Conservation (phyloP, 176 grass and related monocot genomes). For the Thalia dealbata region DNA sequence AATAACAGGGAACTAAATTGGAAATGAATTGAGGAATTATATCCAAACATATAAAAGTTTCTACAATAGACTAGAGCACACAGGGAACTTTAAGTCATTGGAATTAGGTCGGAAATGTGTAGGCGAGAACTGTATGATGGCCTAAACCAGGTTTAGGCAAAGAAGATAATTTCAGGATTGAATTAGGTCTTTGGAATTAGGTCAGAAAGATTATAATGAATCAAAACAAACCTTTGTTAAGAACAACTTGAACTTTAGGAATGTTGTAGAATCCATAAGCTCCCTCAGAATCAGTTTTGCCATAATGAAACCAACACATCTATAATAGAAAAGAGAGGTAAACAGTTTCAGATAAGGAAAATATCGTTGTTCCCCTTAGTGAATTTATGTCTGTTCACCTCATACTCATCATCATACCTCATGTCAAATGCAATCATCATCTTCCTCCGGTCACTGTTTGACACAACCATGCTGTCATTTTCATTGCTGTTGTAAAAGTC, state of each 20-base stretch:
- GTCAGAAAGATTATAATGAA: too few relatives aligned
- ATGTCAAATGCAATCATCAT: constrained; percentile 98
- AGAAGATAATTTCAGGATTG: neutral
- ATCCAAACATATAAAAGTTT: neutral
- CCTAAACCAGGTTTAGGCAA: neutral
- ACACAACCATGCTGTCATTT: constrained; percentile 31
- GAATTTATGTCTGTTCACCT: neutral
- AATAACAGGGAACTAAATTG: neutral
- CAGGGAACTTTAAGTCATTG: too few relatives aligned
- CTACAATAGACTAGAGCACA: neutral
- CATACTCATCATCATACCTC: constrained; percentile 42
- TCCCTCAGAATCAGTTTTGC: constrained; percentile 79
- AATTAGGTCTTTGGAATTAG: too few relatives aligned
- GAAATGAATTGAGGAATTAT: neutral
- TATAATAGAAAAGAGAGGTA: constrained; percentile 21
- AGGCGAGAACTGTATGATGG: neutral
- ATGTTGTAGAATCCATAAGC: constrained; percentile 74
- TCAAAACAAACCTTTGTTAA: constrained; percentile 56
- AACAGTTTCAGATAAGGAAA: neutral
- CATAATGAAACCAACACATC: constrained; percentile 95
- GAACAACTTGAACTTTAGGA: constrained; percentile 85
- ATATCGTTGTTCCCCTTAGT: constrained; percentile 5
- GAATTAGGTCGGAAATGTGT: neutral
- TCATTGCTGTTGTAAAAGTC: constrained; percentile 57
- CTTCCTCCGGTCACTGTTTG: constrained; percentile 55